Percentiles rank a stretch among this genome's conserved stretches.
Evolutionary conservation across 345 rosid species (phyloP).

Genomic region (Rhodamnia rubescens): DNA sequence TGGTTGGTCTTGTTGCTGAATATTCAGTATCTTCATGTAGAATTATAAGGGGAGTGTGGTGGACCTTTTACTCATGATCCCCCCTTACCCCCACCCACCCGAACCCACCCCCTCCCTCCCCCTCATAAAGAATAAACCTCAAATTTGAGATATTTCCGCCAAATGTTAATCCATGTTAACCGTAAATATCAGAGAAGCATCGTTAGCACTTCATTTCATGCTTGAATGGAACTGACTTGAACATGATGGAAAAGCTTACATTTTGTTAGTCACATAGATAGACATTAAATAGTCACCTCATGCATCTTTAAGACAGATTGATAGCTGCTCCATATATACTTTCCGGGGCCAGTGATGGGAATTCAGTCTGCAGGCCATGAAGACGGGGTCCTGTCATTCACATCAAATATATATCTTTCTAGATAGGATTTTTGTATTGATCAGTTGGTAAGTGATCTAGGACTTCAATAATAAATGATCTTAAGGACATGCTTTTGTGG

Average conservation of each 20-base stretch:
- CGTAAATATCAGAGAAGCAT: not conserved
- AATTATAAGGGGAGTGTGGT: not conserved
- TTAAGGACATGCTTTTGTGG: not conserved
- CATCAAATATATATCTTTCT: not conserved
- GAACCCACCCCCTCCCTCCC: not conserved
- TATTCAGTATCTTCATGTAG: not conserved
- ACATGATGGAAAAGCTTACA: not conserved
- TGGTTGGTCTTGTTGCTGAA: not conserved
- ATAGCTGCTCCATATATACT: not conserved
- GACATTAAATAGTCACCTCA: not conserved
- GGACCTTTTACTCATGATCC: not conserved
- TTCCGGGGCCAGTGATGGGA: not conserved
- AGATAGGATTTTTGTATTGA: not conserved
- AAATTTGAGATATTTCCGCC: not conserved
- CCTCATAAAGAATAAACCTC: not conserved
- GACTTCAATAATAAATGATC: not conserved
- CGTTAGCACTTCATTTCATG: not conserved
- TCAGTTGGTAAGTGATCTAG: not conserved
- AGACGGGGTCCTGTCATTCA: not conserved
- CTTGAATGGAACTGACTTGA: not conserved
- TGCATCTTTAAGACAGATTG: not conserved
- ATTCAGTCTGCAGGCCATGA: not conserved
- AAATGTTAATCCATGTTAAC: not conserved
- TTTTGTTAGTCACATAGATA: not conserved
- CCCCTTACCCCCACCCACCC: not conserved